Evolutionary conservation across 768 basidiomycete genomes (phyloP), one percentile per base, ranked within the genome.

Genomic region (Mycena vulgaris): DNA sequence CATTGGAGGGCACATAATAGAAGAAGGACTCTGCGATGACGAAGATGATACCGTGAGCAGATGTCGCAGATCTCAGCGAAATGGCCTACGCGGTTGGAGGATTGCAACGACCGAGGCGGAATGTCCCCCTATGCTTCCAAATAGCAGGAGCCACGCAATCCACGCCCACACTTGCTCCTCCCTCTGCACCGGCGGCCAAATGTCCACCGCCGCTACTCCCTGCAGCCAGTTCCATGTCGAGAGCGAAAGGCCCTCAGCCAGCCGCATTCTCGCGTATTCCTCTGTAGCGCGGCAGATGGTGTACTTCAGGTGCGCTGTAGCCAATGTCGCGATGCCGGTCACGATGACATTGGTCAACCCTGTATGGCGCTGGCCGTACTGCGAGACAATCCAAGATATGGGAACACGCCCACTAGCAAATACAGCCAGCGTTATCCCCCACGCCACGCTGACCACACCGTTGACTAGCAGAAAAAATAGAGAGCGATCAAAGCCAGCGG

Each of bases 31-130:
- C 68, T 69, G 59, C 21, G 14, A 51, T 10, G 19, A 51, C 17
- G 33, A 45, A 35, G 23, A 30, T 42, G 11, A 49, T 39, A 35
- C 9, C 2, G 25, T 49, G 2, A 49, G 21, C 23, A n/a, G n/a
- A n/a, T n/a, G n/a, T n/a, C n/a, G n/a, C n/a, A n/a, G 14, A 49
- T 49, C 7, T 16, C 10, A 16, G 17, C 21, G 37, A 48, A 33
- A 61, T 30, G 9, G 23, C 67, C 2, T 56, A 68, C 67, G 56
- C 23, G 58, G 60, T 40, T 68, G 67, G 19, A 68, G 35, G 31
- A 68, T 57, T 19, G 67, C 67, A 28, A 56, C 52, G 14, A 68
- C 21, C 19, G 59, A 68, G 56, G 67, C 59, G 35, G 67, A 55
- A 63, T 68, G 67, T 14, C 52, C 67, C 27, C 39, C 66, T 51